Percentiles rank a stretch among this genome's conserved stretches.
Evolutionary conservation across 768 basidiomycete species (phyloP).

Genomic region (Russula virescens): DNA sequence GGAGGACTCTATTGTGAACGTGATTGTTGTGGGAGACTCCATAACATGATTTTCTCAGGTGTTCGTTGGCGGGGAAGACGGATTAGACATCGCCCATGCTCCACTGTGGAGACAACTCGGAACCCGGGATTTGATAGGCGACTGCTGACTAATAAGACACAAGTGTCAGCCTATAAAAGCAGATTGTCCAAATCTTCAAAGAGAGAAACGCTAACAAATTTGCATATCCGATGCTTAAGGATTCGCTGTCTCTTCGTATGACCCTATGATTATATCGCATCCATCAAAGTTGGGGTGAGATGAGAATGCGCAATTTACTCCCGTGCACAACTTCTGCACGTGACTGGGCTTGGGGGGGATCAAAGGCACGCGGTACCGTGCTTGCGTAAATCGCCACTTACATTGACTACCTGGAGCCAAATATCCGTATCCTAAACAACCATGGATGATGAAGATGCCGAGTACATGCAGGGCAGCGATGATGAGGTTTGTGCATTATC

Average conservation of each 20-base stretch:
- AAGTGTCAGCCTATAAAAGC: no score
- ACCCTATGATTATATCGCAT: not conserved
- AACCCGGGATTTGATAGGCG: not conserved
- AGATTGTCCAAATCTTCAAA: not conserved
- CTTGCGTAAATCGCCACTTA: not conserved
- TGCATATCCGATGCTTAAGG: no score
- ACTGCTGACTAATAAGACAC: constrained; percentile 12
- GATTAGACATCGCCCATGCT: not conserved
- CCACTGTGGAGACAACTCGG: not conserved
- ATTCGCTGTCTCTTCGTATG: not conserved
- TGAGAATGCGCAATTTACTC: not conserved
- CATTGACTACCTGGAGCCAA: not conserved
- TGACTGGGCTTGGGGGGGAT: not conserved
- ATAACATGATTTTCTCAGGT: constrained; percentile 12
- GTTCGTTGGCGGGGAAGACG: not conserved
- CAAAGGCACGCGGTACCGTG: not conserved
- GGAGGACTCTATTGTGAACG: constrained; percentile 32
- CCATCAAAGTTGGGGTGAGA: not conserved
- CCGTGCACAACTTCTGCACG: not conserved
- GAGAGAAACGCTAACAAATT: not conserved
- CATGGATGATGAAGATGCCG: constrained; percentile 94
- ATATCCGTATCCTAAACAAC: constrained; percentile 16
- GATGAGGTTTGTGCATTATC: constrained; percentile 53
- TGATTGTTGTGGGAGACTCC: constrained; percentile 8
- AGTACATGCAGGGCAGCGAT: constrained; percentile 87